Conservation (phyloP, 306 rosid genomes). For the Luffa aegyptiaca region DNA sequence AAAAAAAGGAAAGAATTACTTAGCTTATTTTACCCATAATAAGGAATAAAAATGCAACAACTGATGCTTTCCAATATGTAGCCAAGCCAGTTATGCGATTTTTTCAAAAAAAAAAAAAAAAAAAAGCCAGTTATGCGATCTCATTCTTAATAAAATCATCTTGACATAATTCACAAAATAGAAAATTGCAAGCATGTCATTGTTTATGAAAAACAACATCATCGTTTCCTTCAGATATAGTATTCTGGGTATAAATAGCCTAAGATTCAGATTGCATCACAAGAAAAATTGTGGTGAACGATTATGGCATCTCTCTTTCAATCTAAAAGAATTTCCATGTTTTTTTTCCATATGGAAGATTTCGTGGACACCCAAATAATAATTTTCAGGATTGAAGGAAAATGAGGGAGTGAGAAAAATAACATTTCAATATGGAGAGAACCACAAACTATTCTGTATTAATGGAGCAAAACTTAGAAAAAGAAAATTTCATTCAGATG, state of each 20-base stretch:
- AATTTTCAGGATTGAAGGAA: background rate
- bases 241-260: background rate
- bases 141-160: background rate
- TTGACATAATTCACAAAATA: background rate
- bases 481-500: background rate
- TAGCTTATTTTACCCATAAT: background rate
- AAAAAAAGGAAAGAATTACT: background rate
- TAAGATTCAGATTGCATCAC: background rate
- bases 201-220: background rate
- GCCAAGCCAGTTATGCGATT: background rate
- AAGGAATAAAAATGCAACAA: background rate
- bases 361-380: background rate
- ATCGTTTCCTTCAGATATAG: background rate
- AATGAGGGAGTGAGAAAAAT: background rate
- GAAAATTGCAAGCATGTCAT: background rate
- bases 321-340: background rate
- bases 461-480: background rate
- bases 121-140: background rate
- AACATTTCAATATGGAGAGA: background rate
- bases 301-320: background rate
- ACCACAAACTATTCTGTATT: background rate
- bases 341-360: background rate
- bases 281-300: background rate
- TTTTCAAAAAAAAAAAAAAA: too few species aligned
- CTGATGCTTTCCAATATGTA: background rate